Evolutionary conservation across 768 basidiomycete genomes (phyloP).

Genomic region (Ramaria sp.): DNA sequence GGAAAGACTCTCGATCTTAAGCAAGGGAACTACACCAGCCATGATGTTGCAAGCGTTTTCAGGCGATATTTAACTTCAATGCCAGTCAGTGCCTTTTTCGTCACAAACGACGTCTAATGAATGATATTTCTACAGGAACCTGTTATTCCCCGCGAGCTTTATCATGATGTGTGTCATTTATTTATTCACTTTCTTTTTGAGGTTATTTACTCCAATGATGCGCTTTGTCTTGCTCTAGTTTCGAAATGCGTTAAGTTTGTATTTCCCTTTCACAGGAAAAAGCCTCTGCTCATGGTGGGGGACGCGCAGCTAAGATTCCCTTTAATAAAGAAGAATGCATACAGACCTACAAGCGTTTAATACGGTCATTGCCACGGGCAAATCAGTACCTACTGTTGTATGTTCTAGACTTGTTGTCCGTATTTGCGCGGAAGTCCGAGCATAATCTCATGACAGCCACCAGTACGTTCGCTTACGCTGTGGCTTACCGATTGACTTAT

Average conservation of each 20-base stretch:
- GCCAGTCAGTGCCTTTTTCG: constrained; percentile 56
- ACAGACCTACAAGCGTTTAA: constrained; percentile 71
- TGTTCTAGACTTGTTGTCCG: constrained; percentile 89
- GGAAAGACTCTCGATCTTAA: constrained; percentile 93
- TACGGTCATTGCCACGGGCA: constrained; percentile 71
- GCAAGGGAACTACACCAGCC: constrained; percentile 74
- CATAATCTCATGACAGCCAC: constrained; percentile 94
- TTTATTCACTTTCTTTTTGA: background rate
- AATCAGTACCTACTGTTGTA: constrained; percentile 97
- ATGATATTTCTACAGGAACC: constrained; percentile 66
- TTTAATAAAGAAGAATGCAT: constrained; percentile 65
- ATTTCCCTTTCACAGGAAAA: background rate
- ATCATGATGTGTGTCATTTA: constrained; percentile 57
- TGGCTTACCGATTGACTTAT: background rate
- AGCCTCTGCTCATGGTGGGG: background rate
- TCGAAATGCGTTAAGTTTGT: constrained; percentile 64
- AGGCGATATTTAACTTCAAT: constrained; percentile 92
- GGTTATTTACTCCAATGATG: background rate
- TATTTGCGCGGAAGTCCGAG: constrained; percentile 84
- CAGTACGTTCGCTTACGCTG: constrained; percentile 43
- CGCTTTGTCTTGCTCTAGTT: constrained; percentile 36
- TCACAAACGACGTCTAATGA: background rate
- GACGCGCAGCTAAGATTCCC: constrained; percentile 46
- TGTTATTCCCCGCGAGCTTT: constrained; percentile 86
- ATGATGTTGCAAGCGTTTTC: constrained; percentile 96